Evolutionary conservation across 805 yeast genomes (phyloP).

Genomic region (Lachancea sp.): DNA sequence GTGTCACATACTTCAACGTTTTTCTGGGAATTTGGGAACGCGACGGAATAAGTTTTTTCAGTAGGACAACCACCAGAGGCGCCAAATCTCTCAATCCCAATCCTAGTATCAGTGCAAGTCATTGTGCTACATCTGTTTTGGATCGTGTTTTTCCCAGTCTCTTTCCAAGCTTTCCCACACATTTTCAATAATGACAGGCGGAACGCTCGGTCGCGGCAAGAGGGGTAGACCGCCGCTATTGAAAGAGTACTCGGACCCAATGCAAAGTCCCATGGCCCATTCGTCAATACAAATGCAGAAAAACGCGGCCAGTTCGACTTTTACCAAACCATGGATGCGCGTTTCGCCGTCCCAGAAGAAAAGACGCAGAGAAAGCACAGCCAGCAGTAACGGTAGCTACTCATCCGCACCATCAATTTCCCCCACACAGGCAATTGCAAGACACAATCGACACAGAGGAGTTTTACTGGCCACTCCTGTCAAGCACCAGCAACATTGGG

Average conservation of each 20-base stretch:
- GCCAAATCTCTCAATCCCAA: no score
- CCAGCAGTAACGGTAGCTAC: conserved; percentile 6
- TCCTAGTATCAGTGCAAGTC: no score
- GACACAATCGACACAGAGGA: conserved; percentile 27
- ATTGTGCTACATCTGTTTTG: no score
- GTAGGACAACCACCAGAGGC: no score
- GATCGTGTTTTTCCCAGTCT: no score
- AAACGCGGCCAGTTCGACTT: conserved; percentile 21
- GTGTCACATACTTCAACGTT: no score
- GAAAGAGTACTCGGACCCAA: conserved; percentile 30
- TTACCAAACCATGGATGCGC: conserved; percentile 32
- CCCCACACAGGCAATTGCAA: conserved; percentile 7
- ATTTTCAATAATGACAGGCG: background rate
- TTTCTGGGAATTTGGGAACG: no score
- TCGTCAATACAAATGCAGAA: conserved; percentile 31
- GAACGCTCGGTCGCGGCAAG: conserved; percentile 8
- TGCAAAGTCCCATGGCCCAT: conserved; percentile 34
- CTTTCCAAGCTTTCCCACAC: no score
- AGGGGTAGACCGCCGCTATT: conserved; percentile 34
- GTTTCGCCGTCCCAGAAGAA: conserved; percentile 23
- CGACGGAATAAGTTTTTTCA: no score
- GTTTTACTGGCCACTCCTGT: conserved; percentile 23
- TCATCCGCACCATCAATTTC: background rate
- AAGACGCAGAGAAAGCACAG: conserved; percentile 8
- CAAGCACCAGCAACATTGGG: conserved; percentile 9